phyloP scores from a whole-genome alignment of 1,284 basidiomycete genomes.

The Cryptococcus neoformans region DNA sequence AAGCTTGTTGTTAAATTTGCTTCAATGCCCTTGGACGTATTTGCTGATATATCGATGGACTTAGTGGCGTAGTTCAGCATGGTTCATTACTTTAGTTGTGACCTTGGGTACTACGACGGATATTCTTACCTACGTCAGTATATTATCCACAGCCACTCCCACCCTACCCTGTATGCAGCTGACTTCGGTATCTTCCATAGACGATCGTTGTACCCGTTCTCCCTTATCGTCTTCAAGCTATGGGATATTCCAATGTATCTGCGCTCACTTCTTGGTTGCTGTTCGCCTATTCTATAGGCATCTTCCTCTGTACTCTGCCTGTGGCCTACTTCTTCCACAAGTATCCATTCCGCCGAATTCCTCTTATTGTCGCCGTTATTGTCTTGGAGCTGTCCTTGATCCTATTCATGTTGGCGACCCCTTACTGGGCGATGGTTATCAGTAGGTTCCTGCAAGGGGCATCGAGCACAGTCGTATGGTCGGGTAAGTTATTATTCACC shows the following conservation, averaged over 20 bases:
- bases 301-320: conserved; percentile 57
- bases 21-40: background rate
- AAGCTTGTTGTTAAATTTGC: background rate
- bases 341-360: conserved; percentile 54
- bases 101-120: conserved; percentile 32
- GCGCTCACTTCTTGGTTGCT: conserved; percentile 38
- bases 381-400: conserved; percentile 53
- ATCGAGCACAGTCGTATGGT: conserved; percentile 71
- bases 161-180: background rate
- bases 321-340: conserved; percentile 66
- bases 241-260: conserved; percentile 35
- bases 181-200: conserved; percentile 12
- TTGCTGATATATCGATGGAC: background rate
- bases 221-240: conserved; percentile 55
- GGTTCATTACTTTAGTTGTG: conserved; percentile 40
- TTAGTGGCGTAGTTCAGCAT: conserved; percentile 28
- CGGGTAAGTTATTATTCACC: conserved; percentile 56
- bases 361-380: conserved; percentile 56
- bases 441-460: conserved; percentile 69
- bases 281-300: conserved; percentile 38
- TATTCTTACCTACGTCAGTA: conserved; percentile 38
- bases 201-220: conserved; percentile 50
- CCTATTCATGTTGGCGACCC: conserved; percentile 71
- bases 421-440: conserved; percentile 66
- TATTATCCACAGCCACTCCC: background rate